Percentiles rank a stretch among this genome's conserved stretches.
Evolutionary conservation across 306 rosid genomes (phyloP).

Genomic region (Pyrus bretschneideri): DNA sequence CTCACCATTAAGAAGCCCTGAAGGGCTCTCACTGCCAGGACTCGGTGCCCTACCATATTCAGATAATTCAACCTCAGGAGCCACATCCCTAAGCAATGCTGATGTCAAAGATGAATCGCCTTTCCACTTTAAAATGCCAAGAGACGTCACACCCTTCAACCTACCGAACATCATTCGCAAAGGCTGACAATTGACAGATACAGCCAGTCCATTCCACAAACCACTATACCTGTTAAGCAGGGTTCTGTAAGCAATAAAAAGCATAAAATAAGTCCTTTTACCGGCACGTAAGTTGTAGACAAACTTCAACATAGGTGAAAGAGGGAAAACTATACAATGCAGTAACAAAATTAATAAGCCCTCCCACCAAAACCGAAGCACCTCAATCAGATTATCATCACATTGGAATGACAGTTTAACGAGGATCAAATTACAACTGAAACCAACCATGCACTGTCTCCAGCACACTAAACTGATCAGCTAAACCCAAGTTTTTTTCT

Average conservation of each 20-base stretch:
- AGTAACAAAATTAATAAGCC: background rate
- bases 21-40: conserved; percentile 83
- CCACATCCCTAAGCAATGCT: conserved; percentile 49
- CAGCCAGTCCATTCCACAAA: conserved; percentile 65
- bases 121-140: conserved; percentile 39
- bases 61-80: conserved; percentile 74
- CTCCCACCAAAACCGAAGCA: background rate
- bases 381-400: background rate
- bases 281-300: background rate
- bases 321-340: background rate
- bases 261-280: conserved; percentile 19
- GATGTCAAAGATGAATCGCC: conserved; percentile 52
- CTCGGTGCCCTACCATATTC: conserved; percentile 52
- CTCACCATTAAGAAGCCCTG: conserved; percentile 77
- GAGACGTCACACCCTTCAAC: conserved; percentile 32
- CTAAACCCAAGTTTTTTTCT: background rate
- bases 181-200: conserved; percentile 41
- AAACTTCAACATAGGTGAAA: background rate
- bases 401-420: background rate
- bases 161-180: conserved; percentile 75
- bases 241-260: conserved; percentile 19
- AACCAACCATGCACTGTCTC: background rate
- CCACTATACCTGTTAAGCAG: conserved; percentile 24
- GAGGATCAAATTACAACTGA: background rate
- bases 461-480: background rate